phyloP scores from a whole-genome alignment of 352 stramenopile genomes.

The Nothophytophthora sp. region DNA sequence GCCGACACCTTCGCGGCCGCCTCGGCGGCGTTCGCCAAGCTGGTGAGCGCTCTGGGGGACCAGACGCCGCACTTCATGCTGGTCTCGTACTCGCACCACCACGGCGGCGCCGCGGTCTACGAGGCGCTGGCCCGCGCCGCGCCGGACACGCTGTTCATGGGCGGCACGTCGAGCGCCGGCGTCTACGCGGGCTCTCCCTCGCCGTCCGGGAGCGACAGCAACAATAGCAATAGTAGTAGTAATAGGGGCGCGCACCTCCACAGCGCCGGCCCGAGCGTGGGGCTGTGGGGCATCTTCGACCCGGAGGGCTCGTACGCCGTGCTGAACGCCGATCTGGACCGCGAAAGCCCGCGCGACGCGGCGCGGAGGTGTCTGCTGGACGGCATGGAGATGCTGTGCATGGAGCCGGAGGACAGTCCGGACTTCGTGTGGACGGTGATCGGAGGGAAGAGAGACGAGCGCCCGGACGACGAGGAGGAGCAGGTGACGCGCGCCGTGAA shows the following conservation, averaged over 20 bases:
- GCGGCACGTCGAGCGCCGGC: slow-evolving; percentile 67
- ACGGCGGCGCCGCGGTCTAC: slow-evolving; percentile 56
- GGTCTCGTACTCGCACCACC: slow-evolving; percentile 72
- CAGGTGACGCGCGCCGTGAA: slow-evolving; percentile 64
- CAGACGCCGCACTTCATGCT: slow-evolving; percentile 79
- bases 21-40: slow-evolving; percentile 55
- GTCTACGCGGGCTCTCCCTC: slow-evolving; percentile 41
- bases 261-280: slow-evolving; percentile 41
- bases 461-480: slow-evolving; percentile 63
- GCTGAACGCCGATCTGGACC: slow-evolving; percentile 64
- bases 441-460: slow-evolving; percentile 35
- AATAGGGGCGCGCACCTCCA: slow-evolving; percentile 41
- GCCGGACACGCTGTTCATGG: slow-evolving; percentile 83
- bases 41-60: slow-evolving; percentile 58
- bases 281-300: slow-evolving; percentile 83
- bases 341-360: slow-evolving; percentile 63
- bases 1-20: slow-evolving; percentile 54
- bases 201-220: slow-evolving; percentile 16
- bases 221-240: slow-evolving; percentile 10
- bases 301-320: slow-evolving; percentile 81
- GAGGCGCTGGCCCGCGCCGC: slow-evolving; percentile 58
- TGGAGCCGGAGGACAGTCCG: slow-evolving; percentile 74
- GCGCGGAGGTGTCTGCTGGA: slow-evolving; percentile 60
- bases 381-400: slow-evolving; percentile 69
- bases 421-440: slow-evolving; percentile 81